phyloP scores from a whole-genome alignment of 306 rosid genomes.

The Quercus rubra region DNA sequence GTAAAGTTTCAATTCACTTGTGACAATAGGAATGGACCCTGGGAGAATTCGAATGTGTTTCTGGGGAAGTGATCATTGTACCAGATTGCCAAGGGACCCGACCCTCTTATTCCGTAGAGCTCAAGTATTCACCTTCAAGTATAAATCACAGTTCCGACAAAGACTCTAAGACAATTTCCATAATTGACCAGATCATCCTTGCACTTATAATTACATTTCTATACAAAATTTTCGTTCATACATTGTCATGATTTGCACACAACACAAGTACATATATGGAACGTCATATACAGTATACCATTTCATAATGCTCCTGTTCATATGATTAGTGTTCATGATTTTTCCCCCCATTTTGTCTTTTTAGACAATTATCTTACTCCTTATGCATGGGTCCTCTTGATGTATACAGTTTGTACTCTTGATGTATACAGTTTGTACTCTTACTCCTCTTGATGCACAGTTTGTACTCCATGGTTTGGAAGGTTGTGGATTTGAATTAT shows the following conservation, averaged over 20 bases:
- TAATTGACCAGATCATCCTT: constrained; percentile 54
- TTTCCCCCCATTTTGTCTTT: neutral
- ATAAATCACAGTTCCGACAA: constrained; percentile 10
- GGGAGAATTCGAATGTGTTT: constrained; percentile 41
- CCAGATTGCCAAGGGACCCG: constrained; percentile 34
- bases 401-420: constrained; percentile 10
- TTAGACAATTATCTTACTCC: neutral
- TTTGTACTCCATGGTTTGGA: neutral
- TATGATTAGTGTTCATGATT: neutral
- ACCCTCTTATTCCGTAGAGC: constrained; percentile 58
- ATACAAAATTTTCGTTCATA: constrained; percentile 35
- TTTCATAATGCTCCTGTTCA: neutral
- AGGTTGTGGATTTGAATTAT: constrained; percentile 15
- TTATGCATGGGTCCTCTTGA: neutral
- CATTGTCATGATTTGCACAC: constrained; percentile 30
- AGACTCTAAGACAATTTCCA: constrained; percentile 36
- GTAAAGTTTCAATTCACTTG: constrained; percentile 2
- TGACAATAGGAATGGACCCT: constrained; percentile 55
- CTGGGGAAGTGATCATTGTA: constrained; percentile 53
- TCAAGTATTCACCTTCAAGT: constrained; percentile 35
- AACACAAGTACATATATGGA: neutral
- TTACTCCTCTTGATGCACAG: neutral
- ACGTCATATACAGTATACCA: neutral
- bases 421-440: neutral
- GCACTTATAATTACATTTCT: constrained; percentile 39